Conservation (phyloP, 148 eudicot genomes). For the Euryodendron excelsum region DNA sequence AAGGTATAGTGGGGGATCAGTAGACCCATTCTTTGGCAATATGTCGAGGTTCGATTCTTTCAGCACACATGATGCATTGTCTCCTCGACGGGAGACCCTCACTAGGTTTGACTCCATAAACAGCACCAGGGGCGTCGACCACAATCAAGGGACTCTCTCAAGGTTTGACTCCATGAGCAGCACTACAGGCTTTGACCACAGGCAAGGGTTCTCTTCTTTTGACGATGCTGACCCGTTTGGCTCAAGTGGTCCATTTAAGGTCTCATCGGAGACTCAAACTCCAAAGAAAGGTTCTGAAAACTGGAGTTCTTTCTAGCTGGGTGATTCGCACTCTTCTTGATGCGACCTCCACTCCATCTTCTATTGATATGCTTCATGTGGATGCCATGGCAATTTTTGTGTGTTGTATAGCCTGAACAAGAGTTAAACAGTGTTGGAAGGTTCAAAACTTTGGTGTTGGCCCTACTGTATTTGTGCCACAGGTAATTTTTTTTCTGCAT, state of each 20-base stretch:
- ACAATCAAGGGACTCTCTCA: conserved; percentile 47
- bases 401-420: conserved; percentile 2
- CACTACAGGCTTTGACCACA: conserved; percentile 53
- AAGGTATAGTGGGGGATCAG: conserved; percentile 54
- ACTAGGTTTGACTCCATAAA: conserved; percentile 60
- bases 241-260: conserved; percentile 82
- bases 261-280: conserved; percentile 56
- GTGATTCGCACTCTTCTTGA: neutral
- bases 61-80: conserved; percentile 18
- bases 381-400: conserved; percentile 12
- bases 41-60: conserved; percentile 58
- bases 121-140: conserved; percentile 58
- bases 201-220: conserved; percentile 72
- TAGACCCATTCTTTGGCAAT: conserved; percentile 65
- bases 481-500: neutral
- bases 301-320: conserved; percentile 70
- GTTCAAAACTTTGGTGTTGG: neutral
- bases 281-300: conserved; percentile 64
- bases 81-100: conserved; percentile 51
- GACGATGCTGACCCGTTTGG: conserved; percentile 93
- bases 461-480: neutral
- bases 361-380: neutral
- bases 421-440: neutral
- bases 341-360: neutral
- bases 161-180: conserved; percentile 55